Percentiles rank a stretch among this genome's conserved stretches.
Evolutionary conservation across 257 asterid genomes (phyloP).

Genomic region (Nicotiana otophora): DNA sequence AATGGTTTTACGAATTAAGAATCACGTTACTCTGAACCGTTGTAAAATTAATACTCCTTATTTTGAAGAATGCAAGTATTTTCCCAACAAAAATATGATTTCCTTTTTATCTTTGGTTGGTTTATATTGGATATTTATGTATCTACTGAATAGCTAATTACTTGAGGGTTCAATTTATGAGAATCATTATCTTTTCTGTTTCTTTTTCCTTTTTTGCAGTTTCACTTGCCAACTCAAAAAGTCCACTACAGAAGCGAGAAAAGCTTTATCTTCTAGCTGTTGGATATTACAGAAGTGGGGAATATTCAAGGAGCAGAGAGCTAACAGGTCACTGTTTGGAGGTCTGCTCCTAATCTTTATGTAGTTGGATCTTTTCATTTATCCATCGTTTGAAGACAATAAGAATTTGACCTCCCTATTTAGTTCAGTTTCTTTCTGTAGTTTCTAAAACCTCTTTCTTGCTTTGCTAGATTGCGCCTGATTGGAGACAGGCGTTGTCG

Average conservation of each 20-base stretch:
- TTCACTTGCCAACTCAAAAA: conserved; percentile 40
- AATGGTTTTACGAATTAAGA: background rate
- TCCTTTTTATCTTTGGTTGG: background rate
- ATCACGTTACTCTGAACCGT: background rate
- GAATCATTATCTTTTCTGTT: background rate
- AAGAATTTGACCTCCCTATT: background rate
- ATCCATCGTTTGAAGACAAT: background rate
- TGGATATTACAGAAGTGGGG: conserved; percentile 56
- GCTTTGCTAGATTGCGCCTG: conserved; percentile 56
- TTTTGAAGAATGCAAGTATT: too few relatives aligned
- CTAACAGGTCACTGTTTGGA: conserved; percentile 55
- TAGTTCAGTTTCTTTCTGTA: background rate
- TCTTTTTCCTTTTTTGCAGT: conserved; percentile 25
- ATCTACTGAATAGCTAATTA: background rate
- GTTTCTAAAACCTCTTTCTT: background rate
- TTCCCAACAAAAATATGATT: too few relatives aligned
- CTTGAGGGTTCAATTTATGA: background rate
- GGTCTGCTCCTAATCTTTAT: conserved; percentile 25
- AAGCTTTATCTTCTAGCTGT: conserved; percentile 60
- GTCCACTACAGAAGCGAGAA: conserved; percentile 60
- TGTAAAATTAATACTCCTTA: background rate
- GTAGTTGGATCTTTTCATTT: background rate
- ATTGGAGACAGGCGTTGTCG: conserved; percentile 70
- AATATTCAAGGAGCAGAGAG: conserved; percentile 57
- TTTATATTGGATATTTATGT: background rate